Base-by-base conservation (phyloP, 164 flowering plant genomes). In the Euptelea pleiosperma region DNA sequence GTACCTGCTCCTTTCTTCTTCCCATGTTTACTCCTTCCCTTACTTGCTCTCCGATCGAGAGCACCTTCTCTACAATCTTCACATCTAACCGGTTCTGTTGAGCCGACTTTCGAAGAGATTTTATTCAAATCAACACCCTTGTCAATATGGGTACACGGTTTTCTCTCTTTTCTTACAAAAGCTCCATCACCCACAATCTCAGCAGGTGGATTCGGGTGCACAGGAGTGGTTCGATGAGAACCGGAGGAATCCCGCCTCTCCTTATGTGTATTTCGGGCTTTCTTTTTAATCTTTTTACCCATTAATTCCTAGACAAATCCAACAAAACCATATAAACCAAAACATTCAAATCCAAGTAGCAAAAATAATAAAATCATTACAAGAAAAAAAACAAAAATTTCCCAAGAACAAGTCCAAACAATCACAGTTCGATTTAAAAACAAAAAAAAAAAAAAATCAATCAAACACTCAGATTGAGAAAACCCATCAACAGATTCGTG, bases 211-310 rank as follows among this genome's bases (percentile, higher is more conserved):
- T 52, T 68, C 18, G 47, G 15, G 22, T 58, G 52, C 41, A 62
- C 52, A 3, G 71, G 31, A 58, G 24, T 65, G 41, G 45, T 37
- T 44, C 66, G 67, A 0, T 65, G 70, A 52, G 74, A 49, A 43
- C 35, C 44, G 19, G 62, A 56, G 0, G 74, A 46, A 51, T 42
- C 77, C 57, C 64, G 49, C 48, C 69, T 87, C 65, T 77, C 91
- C 77, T 80, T 87, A 2, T 68, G 75, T 26, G 64, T 65, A 31
- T 60, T 67, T 57, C 83, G 69, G 6, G 67, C 64, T 77, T 78
- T 89, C 83, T 79, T 90, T 69, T 80, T 87, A 22, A 62, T 69
- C 70, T 74, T 91, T 69, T 87, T 92, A 66, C 84, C 98, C 96
- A 89, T 91, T 58, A 43, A 57, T 46, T 33, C 76, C 84, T 77